phyloP scores from a whole-genome alignment of 345 rosid species.

The Moricandia arvensis region DNA sequence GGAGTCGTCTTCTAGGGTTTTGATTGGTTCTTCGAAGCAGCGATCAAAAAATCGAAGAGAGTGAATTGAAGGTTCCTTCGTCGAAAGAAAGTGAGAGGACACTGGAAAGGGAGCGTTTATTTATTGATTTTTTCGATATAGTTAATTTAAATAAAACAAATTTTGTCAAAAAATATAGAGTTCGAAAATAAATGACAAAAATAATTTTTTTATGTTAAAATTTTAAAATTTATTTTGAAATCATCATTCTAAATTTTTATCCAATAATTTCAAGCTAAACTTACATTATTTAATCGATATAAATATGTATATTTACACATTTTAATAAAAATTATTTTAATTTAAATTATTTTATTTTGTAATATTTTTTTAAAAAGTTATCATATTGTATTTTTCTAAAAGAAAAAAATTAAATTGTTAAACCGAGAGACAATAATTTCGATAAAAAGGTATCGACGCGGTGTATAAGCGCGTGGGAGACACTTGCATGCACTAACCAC shows the following conservation, averaged over 20 bases:
- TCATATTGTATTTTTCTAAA: background rate
- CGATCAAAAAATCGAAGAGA: constrained; percentile 15
- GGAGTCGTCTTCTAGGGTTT: constrained; percentile 29
- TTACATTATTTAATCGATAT: no score
- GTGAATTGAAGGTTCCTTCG: constrained; percentile 29
- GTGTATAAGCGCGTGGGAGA: background rate
- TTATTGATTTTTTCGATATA: background rate
- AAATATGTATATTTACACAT: no score
- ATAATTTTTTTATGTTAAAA: no score
- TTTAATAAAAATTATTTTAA: no score
- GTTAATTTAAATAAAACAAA: no score
- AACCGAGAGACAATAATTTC: constrained; percentile 20
- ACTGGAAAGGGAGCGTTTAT: constrained; percentile 32
- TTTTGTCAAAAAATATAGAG: no score
- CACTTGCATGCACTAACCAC: constrained; percentile 8
- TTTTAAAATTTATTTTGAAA: no score
- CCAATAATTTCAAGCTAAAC: no score
- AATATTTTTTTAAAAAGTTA: no score
- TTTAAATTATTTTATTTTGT: no score
- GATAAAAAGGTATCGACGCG: constrained; percentile 17
- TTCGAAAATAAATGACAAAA: no score
- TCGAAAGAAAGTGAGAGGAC: constrained; percentile 35
- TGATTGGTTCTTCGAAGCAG: constrained; percentile 32
- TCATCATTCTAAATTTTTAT: no score
- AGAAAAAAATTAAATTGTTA: background rate